Base-by-base conservation (phyloP, 495 filamentous ascomycete genomes). In the Poronia punctata region DNA sequence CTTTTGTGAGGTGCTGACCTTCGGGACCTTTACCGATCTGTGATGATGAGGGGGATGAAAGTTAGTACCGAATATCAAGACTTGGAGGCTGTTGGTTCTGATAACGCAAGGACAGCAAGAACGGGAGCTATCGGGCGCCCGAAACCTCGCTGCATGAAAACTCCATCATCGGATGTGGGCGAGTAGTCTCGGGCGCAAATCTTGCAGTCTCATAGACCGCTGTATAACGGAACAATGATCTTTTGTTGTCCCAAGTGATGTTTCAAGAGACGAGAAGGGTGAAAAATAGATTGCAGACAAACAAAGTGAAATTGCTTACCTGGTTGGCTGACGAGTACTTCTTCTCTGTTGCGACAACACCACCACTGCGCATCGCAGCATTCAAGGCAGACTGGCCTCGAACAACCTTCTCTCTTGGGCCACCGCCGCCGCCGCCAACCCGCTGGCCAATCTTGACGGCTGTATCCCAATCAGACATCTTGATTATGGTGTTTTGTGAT, bases 1-100 rank as follows among this genome's bases (percentile, higher is more conserved):
- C 88, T 74, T 96, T 99, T 30, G 92, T 97, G 37, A 97, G 74
- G 58, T 84, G 88, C 66, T 99, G 92, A 56, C 92, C 92, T 71
- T 97, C 90, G 46, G 55, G 55, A 23, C 55, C 55, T 20, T 56
- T 55, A 41, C 55, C 55, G 9, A 59, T 35, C 55, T 53, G 52
- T 57, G 12, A 35, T 36, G 24, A 21, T 45, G 51, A 16, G 34
- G 20, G 28, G 46, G 37, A 27, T 62, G n/a, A n/a, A n/a, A n/a
- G n/a, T n/a, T n/a, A n/a, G n/a, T n/a, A n/a, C n/a, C n/a, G n/a
- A n/a, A n/a, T n/a, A n/a, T n/a, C n/a, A n/a, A n/a, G n/a, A n/a
- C n/a, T n/a, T n/a, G n/a, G n/a, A n/a, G n/a, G n/a, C n/a, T n/a
- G n/a, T n/a, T n/a, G n/a, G n/a, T n/a, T n/a, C n/a, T n/a, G n/a